Conservation (phyloP, 2,329 filamentous ascomycete species). For the Fusarium poae region DNA sequence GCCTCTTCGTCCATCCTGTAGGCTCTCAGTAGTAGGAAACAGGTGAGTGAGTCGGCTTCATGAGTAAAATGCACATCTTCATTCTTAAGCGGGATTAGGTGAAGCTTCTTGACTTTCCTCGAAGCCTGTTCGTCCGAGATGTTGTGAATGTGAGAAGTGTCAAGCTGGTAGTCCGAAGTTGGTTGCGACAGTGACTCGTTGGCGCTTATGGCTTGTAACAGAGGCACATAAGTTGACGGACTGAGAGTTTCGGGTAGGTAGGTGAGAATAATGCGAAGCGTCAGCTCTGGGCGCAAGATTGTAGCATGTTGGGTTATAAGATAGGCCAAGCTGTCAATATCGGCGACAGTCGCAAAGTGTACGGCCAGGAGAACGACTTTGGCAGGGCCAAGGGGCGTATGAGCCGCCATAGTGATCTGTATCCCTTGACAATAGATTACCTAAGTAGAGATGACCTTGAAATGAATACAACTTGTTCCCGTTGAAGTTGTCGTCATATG, state of each 20-base stretch:
- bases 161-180: slow-evolving; percentile 60
- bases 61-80: slow-evolving; percentile 62
- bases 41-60: slow-evolving; percentile 67
- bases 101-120: slow-evolving; percentile 74
- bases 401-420: slow-evolving; percentile 43
- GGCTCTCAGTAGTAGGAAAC: slow-evolving; percentile 76
- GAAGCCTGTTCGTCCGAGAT: slow-evolving; percentile 73
- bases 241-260: slow-evolving; percentile 80
- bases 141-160: slow-evolving; percentile 67
- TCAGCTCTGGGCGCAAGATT: slow-evolving; percentile 72
- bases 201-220: slow-evolving; percentile 69
- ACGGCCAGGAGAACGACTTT: slow-evolving; percentile 81
- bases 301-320: slow-evolving; percentile 69
- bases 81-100: slow-evolving; percentile 69
- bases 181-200: slow-evolving; percentile 59
- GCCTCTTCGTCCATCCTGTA: slow-evolving; percentile 78
- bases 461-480: not conserved
- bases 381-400: slow-evolving; percentile 66
- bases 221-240: slow-evolving; percentile 71
- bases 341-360: slow-evolving; percentile 74
- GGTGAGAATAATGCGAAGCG: slow-evolving; percentile 80
- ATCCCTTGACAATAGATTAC: not conserved
- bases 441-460: not conserved
- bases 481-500: slow-evolving; percentile 20
- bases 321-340: slow-evolving; percentile 72